phyloP scores from a whole-genome alignment of 257 asterid genomes.

The Knoxia roxburghii region DNA sequence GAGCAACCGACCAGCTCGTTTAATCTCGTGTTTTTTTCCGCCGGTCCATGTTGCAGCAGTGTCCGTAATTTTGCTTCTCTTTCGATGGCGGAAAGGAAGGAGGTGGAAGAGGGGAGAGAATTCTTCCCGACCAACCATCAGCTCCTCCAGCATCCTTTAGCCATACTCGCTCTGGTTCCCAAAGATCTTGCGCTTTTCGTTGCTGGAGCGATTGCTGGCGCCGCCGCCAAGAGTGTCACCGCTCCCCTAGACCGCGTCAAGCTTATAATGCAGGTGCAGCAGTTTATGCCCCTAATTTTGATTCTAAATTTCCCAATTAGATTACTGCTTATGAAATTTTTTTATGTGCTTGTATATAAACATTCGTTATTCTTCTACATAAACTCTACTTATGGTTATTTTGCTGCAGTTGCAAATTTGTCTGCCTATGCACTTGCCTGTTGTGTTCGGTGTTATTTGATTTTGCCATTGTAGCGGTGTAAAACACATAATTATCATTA shows the following conservation, averaged over 20 bases:
- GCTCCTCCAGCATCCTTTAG: slow-evolving; percentile 69
- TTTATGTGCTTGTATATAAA: no score
- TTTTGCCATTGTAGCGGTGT: not conserved
- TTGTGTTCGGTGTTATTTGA: not conserved
- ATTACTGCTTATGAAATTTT: no score
- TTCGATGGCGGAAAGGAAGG: slow-evolving; percentile 52
- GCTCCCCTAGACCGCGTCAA: slow-evolving; percentile 96
- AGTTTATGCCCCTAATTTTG: not conserved
- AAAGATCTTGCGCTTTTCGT: slow-evolving; percentile 74
- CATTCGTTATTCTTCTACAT: no score
- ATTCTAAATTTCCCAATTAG: not conserved
- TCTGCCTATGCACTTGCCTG: not conserved
- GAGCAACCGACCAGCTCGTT: slow-evolving; percentile 27
- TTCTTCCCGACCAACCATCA: slow-evolving; percentile 58
- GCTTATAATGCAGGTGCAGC: slow-evolving; percentile 82
- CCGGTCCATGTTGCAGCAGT: slow-evolving; percentile 16
- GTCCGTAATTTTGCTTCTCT: slow-evolving; percentile 57
- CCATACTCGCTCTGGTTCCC: slow-evolving; percentile 72
- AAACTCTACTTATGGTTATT: no score
- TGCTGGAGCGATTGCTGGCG: slow-evolving; percentile 95
- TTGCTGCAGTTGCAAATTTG: not conserved
- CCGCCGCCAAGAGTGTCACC: slow-evolving; percentile 81
- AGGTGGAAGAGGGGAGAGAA: slow-evolving; percentile 41
- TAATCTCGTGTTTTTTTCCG: not conserved
- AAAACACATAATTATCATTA: not conserved